Percentiles rank a stretch among this genome's conserved stretches.
Evolutionary conservation across 768 basidiomycete species (phyloP).

Genomic region (Tulasnella sp.): DNA sequence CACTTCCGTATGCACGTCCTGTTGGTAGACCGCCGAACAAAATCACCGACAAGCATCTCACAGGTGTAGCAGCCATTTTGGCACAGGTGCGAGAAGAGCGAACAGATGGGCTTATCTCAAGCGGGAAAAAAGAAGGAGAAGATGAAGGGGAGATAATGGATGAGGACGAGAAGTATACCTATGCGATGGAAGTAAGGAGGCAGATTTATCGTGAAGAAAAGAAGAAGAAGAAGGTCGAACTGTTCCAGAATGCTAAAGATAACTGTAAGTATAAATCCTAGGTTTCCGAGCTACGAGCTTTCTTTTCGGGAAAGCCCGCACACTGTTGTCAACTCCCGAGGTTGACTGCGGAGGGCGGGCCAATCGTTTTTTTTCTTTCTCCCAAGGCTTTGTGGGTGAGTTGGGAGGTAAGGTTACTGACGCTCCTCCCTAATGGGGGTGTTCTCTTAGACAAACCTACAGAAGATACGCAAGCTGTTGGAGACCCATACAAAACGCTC

Average conservation of each 20-base stretch:
- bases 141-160: slow-evolving; percentile 28
- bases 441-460: slow-evolving; percentile 72
- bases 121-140: slow-evolving; percentile 67
- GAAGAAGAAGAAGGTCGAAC: slow-evolving; percentile 60
- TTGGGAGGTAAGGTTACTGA: background rate
- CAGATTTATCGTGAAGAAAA: slow-evolving; percentile 65
- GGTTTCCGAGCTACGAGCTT: no score
- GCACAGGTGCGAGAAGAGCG: slow-evolving; percentile 61
- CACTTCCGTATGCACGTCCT: slow-evolving; percentile 74
- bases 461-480: slow-evolving; percentile 79
- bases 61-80: slow-evolving; percentile 66
- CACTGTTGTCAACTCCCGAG: no score
- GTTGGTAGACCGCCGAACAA: slow-evolving; percentile 73
- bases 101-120: slow-evolving; percentile 37
- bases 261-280: slow-evolving; percentile 53
- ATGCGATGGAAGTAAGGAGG: slow-evolving; percentile 70
- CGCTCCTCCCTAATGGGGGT: slow-evolving; percentile 16
- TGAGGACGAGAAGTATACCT: slow-evolving; percentile 37
- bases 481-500: slow-evolving; percentile 96
- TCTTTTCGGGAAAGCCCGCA: no score
- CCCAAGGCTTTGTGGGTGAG: no score
- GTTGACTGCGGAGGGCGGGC: no score
- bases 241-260: slow-evolving; percentile 70
- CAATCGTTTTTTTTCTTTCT: no score
- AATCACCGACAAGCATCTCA: slow-evolving; percentile 51